phyloP scores from a whole-genome alignment of 78 protist genomes.

The Emiliania huxleyi region DNA sequence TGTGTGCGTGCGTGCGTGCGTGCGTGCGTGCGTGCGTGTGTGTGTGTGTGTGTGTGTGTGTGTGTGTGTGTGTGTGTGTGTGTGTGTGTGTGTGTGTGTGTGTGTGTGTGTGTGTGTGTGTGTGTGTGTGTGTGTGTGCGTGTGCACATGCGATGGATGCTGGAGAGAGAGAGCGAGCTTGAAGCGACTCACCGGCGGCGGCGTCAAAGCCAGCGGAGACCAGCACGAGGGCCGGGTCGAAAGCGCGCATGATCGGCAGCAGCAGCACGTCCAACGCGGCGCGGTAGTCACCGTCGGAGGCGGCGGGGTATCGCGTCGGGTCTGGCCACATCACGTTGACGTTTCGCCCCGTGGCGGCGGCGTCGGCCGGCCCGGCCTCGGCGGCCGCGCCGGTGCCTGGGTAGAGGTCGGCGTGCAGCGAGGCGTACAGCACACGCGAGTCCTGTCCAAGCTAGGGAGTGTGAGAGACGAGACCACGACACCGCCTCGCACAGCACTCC shows the following conservation, averaged over 20 bases:
- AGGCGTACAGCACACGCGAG: constrained; percentile 61
- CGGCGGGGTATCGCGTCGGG: background rate
- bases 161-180: too few species aligned
- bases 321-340: background rate
- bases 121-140: too few species aligned
- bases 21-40: too few species aligned
- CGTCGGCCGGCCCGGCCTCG: background rate
- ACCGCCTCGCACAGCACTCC: too few species aligned
- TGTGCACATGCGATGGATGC: too few species aligned
- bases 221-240: constrained; percentile 63
- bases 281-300: constrained; percentile 21
- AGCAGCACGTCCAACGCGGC: constrained; percentile 46
- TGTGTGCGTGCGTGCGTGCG: too few species aligned
- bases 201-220: constrained; percentile 80
- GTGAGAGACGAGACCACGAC: too few species aligned
- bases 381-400: background rate
- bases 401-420: constrained; percentile 48
- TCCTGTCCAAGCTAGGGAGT: too few species aligned
- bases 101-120: too few species aligned
- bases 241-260: constrained; percentile 50
- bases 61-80: too few species aligned
- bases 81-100: too few species aligned
- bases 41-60: too few species aligned
- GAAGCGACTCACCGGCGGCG: background rate
- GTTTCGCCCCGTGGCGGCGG: background rate